Evolutionary conservation across 2,329 filamentous ascomycete species (phyloP).

Genomic region (Curvularia sp.): DNA sequence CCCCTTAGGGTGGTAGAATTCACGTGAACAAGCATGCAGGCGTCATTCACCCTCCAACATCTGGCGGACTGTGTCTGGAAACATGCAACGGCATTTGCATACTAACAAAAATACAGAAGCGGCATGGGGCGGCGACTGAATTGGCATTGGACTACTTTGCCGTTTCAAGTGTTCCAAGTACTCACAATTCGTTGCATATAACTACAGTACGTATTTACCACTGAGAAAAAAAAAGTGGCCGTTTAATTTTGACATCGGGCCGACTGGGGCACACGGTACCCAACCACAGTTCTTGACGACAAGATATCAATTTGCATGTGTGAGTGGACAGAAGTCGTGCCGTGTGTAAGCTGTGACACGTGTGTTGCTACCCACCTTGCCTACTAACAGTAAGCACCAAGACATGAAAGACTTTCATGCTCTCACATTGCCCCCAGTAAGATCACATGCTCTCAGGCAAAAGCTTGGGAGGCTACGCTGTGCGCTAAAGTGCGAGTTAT

Average conservation of each 20-base stretch:
- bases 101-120: too few species aligned
- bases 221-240: background rate
- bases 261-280: slow-evolving; percentile 7
- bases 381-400: background rate
- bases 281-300: background rate
- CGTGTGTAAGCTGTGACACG: slow-evolving; percentile 4
- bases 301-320: background rate
- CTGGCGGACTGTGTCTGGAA: background rate
- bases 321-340: slow-evolving; percentile 24
- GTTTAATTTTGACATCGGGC: slow-evolving; percentile 2
- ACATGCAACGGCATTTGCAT: background rate
- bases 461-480: background rate
- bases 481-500: slow-evolving; percentile 35
- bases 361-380: background rate
- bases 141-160: background rate
- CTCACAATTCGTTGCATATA: background rate
- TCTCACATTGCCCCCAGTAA: too few species aligned
- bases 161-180: background rate
- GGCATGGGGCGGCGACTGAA: background rate
- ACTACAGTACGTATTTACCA: background rate
- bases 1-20: slow-evolving; percentile 2
- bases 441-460: background rate
- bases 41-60: background rate
- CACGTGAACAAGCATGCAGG: slow-evolving; percentile 8
- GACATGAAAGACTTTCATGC: background rate